Conservation (phyloP, 2,329 filamentous ascomycete species). For the Dothistroma septosporum region DNA sequence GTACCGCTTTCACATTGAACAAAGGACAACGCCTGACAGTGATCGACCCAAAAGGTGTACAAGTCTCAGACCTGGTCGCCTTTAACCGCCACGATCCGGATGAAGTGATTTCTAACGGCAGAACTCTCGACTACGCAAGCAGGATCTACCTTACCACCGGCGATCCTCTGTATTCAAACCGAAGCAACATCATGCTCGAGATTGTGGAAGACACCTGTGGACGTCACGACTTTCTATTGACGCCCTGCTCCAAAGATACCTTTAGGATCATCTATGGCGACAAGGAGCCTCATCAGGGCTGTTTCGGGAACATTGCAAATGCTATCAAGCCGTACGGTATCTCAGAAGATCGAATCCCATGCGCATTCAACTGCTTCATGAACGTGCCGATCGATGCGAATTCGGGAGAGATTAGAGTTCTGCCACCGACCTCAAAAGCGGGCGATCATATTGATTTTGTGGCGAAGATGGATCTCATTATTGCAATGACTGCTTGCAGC, state of each 20-base stretch:
- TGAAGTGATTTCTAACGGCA: conserved; percentile 24
- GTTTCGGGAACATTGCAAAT: conserved; percentile 28
- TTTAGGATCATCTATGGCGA: conserved; percentile 26
- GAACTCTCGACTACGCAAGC: conserved; percentile 25
- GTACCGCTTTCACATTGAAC: conserved; percentile 20
- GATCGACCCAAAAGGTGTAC: conserved; percentile 23
- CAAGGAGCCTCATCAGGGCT: conserved; percentile 27
- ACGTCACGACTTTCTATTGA: conserved; percentile 22
- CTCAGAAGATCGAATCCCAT: conserved; percentile 22
- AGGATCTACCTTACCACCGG: conserved; percentile 21
- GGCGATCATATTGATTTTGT: conserved; percentile 27
- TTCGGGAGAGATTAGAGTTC: conserved; percentile 23
- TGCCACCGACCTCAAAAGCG: conserved; percentile 25
- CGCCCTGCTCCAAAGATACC: conserved; percentile 24
- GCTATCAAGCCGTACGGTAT: conserved; percentile 22
- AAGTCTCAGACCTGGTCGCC: conserved; percentile 23
- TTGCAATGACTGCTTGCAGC: conserved; percentile 27
- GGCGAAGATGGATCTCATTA: conserved; percentile 29
- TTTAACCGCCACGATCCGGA: conserved; percentile 19
- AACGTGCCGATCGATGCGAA: conserved; percentile 26
- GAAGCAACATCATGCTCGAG: conserved; percentile 19
- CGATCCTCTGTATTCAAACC: conserved; percentile 22
- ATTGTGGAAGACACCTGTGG: conserved; percentile 21
- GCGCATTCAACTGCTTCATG: conserved; percentile 31
- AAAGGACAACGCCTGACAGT: conserved; percentile 23